These are phyloP conservation scores for Colletotrichum zoysiae DNA, from an alignment of 2,329 filamentous ascomycete genomes.

Conservation along the genomic window DNA sequence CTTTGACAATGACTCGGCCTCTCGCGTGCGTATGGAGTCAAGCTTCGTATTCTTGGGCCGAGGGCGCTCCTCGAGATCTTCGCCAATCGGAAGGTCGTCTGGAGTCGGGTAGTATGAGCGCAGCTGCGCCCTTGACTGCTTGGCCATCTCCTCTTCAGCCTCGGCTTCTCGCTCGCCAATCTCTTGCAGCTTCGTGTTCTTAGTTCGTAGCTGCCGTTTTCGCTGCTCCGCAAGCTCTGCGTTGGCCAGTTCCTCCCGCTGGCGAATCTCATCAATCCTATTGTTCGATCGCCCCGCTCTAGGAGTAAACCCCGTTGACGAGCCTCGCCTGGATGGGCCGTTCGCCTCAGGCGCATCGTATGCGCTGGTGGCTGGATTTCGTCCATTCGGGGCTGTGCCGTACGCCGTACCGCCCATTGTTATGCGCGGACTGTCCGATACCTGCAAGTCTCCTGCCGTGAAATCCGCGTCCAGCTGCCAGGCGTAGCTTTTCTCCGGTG, in stretches of 20 bases:
- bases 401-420: conserved; percentile 53
- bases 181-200: conserved; percentile 60
- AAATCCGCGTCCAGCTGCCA: conserved; percentile 71
- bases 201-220: conserved; percentile 41
- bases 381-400: conserved; percentile 44
- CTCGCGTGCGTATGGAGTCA: conserved; percentile 61
- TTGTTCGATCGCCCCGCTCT: conserved; percentile 52
- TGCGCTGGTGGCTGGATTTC: conserved; percentile 46
- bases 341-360: conserved; percentile 29
- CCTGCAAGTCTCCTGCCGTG: conserved; percentile 66
- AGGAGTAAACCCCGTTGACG: not conserved
- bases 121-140: conserved; percentile 4
- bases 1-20: conserved; percentile 59
- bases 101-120: conserved; percentile 45
- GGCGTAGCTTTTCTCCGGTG: conserved; percentile 65
- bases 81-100: conserved; percentile 53
- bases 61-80: conserved; percentile 45
- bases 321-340: conserved; percentile 28
- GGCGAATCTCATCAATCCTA: conserved; percentile 63
- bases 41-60: conserved; percentile 57
- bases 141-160: conserved; percentile 41
- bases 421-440: conserved; percentile 69
- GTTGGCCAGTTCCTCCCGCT: conserved; percentile 54
- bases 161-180: conserved; percentile 58
- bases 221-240: conserved; percentile 21